Evolutionary conservation across 768 basidiomycete genomes (phyloP), one percentile per base, ranked within the genome.

Genomic region (Phlegmacium glaucopus): DNA sequence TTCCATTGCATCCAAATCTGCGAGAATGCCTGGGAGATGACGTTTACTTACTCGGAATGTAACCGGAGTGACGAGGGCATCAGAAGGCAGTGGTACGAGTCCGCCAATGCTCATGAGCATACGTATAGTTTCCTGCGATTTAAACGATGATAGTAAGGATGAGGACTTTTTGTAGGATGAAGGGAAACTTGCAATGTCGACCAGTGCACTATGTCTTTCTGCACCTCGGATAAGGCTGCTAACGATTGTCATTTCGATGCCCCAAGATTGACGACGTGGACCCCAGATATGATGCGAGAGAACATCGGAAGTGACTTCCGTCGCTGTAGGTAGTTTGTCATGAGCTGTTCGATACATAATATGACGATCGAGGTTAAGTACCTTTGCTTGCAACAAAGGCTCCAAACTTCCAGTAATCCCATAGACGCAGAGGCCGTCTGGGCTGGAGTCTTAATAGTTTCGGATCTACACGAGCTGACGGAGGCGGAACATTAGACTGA

Each of bases 21-120:
- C 72, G 12, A 99, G 78, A 44, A 98, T 84, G 11, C 95, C 95
- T 27, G 83, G 79, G 25, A 96, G 73, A 7, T 76, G 68, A 6
- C 88, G 83, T 52, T 70, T 77, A 43, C 76, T 80, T 36, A 97
- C 94, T 32, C 72, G 76, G 62, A 97, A 99, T 0, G 91, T 90
- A 38, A 99, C 89, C 10, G 95, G 94, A 2, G 96, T 97, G 28
- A 96, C 88, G 42, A 97, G 74, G 6, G 94, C 94, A 64, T 96
- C 94, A 0, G 89, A 88, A 8, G 94, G 90, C 1, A 94, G 76
- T 2, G 95, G 94, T 4, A 87, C 80, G 40, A 93, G 74, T 9
- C 90, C 87, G 39, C 83, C 82, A 34, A 97, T 69, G 50, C 85
- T 78, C 78, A 96, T 89, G 42, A 90, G 59, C 65, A 71, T 68